These are phyloP conservation scores for Fonsecaea pugnacius DNA, from an alignment of 2,329 filamentous ascomycete species.

Conservation along the genomic window DNA sequence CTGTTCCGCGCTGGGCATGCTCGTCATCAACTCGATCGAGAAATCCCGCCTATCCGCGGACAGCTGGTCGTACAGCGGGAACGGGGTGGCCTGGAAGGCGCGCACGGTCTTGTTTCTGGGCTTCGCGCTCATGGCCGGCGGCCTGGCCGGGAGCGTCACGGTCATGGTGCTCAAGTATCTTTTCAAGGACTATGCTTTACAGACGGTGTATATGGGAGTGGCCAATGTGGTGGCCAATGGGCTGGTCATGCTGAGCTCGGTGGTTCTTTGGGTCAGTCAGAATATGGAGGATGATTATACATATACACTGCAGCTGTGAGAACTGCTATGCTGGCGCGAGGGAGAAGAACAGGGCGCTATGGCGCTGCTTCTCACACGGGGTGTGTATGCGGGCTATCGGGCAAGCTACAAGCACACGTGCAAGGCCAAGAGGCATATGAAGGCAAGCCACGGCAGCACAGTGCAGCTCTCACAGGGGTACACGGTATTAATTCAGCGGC, in stretches of 20 bases:
- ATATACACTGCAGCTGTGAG: slow-evolving; percentile 67
- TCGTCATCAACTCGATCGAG: slow-evolving; percentile 74
- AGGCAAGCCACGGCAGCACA: not conserved
- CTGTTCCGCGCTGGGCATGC: slow-evolving; percentile 71
- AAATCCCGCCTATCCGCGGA: slow-evolving; percentile 68
- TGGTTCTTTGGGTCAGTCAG: slow-evolving; percentile 70
- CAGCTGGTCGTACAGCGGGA: slow-evolving; percentile 67
- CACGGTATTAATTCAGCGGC: not conserved
- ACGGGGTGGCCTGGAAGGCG: slow-evolving; percentile 72
- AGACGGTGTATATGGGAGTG: slow-evolving; percentile 69
- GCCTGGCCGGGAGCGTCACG: slow-evolving; percentile 68
- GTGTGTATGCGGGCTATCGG: not conserved
- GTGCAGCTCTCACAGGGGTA: not conserved
- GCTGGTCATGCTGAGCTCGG: slow-evolving; percentile 69
- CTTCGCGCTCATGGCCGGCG: slow-evolving; percentile 70
- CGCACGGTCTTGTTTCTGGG: slow-evolving; percentile 70
- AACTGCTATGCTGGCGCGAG: not conserved
- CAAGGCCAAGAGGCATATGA: not conserved
- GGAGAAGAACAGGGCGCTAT: not conserved
- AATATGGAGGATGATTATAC: slow-evolving; percentile 76
- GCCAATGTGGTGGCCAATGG: slow-evolving; percentile 69
- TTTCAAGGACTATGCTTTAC: slow-evolving; percentile 62
- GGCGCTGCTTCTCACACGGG: not conserved
- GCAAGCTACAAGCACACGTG: not conserved
- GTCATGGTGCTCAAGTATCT: slow-evolving; percentile 72